These are phyloP conservation scores for Kluyveromyces sp. DNA, from an alignment of 1,139 yeast genomes.

Conservation along the genomic window DNA sequence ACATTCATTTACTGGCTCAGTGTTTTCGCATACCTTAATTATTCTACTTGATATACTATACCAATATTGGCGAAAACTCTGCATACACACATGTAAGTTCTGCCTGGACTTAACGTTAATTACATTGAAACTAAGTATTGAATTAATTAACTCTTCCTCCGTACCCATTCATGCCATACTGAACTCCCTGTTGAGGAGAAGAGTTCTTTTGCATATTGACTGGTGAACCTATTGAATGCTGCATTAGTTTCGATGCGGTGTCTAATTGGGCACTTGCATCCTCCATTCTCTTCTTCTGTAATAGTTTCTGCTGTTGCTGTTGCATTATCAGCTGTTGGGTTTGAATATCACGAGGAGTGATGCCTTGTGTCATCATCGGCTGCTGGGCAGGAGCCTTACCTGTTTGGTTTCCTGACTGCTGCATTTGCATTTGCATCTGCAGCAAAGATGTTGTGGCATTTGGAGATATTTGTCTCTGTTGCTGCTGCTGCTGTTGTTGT, in stretches of 20 bases:
- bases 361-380: not conserved
- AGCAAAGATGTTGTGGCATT: constrained; percentile 4
- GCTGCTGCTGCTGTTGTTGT: constrained; percentile 40
- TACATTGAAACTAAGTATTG: not conserved
- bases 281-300: constrained; percentile 26
- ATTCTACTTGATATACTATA: constrained; percentile 2
- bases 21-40: constrained; percentile 4
- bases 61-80: not conserved
- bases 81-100: not conserved
- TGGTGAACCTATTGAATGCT: constrained; percentile 16
- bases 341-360: constrained; percentile 7
- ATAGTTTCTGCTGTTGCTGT: constrained; percentile 32
- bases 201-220: constrained; percentile 15
- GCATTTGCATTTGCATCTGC: constrained; percentile 1
- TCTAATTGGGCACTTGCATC: constrained; percentile 29
- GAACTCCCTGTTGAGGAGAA: constrained; percentile 20
- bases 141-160: constrained; percentile 23
- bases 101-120: not conserved
- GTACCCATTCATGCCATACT: constrained; percentile 19
- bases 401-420: not conserved
- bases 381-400: constrained; percentile 1
- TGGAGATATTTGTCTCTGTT: constrained; percentile 7
- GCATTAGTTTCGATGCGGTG: constrained; percentile 26
- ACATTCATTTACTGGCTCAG: constrained; percentile 15
- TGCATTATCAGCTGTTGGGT: constrained; percentile 8